Evolutionary conservation across 1,139 yeast species (phyloP).

Genomic region (Pichia sp.): DNA sequence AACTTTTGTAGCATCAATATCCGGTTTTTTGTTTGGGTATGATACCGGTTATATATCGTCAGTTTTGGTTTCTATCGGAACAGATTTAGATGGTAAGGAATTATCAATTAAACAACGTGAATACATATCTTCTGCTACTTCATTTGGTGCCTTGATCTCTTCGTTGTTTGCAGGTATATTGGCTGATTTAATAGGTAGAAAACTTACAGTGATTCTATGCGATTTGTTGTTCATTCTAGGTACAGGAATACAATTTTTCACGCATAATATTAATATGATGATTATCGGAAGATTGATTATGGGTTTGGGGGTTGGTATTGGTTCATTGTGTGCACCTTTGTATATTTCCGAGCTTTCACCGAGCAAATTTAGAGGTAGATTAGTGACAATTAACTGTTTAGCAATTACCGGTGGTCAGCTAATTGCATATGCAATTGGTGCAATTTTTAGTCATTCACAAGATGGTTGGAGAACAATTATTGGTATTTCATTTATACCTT

Average conservation of each 20-base stretch:
- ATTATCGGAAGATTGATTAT: slow-evolving; percentile 48
- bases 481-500: slow-evolving; percentile 49
- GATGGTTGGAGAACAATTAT: slow-evolving; percentile 54
- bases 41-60: slow-evolving; percentile 59
- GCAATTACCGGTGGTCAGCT: slow-evolving; percentile 57
- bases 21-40: slow-evolving; percentile 59
- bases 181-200: slow-evolving; percentile 47
- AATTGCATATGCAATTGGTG: slow-evolving; percentile 49
- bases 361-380: slow-evolving; percentile 46
- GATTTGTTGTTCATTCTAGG: slow-evolving; percentile 46
- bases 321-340: slow-evolving; percentile 50
- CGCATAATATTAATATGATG: slow-evolving; percentile 47
- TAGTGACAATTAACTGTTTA: slow-evolving; percentile 49
- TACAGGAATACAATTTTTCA: slow-evolving; percentile 41
- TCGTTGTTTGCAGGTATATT: slow-evolving; percentile 45
- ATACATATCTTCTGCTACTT: slow-evolving; percentile 50
- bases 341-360: slow-evolving; percentile 55
- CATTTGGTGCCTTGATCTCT: slow-evolving; percentile 50
- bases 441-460: slow-evolving; percentile 38
- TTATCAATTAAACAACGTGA: slow-evolving; percentile 46
- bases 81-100: slow-evolving; percentile 38
- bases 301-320: slow-evolving; percentile 55
- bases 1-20: slow-evolving; percentile 36
- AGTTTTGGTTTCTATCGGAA: slow-evolving; percentile 48
- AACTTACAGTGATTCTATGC: slow-evolving; percentile 39